Base-by-base conservation (phyloP, 805 yeast species). In the Barnettozyma siamensis region DNA sequence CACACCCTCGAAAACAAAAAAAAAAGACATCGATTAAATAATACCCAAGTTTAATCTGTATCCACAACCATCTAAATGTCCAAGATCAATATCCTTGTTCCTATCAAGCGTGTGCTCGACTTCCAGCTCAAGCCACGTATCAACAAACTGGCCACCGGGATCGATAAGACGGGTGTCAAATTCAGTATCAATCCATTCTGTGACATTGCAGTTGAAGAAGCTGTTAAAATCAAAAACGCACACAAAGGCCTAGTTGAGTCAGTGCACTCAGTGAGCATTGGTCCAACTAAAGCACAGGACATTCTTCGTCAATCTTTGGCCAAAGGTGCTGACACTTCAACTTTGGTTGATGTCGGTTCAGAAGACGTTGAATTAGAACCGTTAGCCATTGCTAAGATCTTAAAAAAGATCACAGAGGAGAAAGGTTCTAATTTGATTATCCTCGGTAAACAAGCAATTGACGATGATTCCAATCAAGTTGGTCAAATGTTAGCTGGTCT, bases 191-290 rank as follows among this genome's bases (percentile, higher is more conserved):
- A 93, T 62, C 99, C 99, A 42, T 93, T 93, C 65, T 93, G 95
- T 66, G 99, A 93, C 65, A 93, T 93, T 59, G 99, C 99, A 8
- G 78, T 93, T 40, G 99, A 93, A 65, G 99, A 93, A 63, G 95
- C 98, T 1, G 69, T 89, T 32, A 76, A 82, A 52, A 74, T 93
- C 53, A 79, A 75, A 55, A 88, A 83, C 51, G 69, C 70, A 30
- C 65, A 83, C 60, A 80, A 81, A 55, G 73, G 60, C 9, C 62
- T 75, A 37, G 95, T 88, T 15, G 95, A 88, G 50, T 68, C 72
- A 37, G 80, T 91, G 48, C 96, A 89, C 59, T 95, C 93, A 6
- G 96, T 91, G 12, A 80, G 95, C 4, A 85, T 89, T 50, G 98
- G 98, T 3, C 83, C 93, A 26, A 57, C 80, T 18, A 88, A 88